Percentiles rank a stretch among this genome's conserved stretches.
phyloP scores from a whole-genome alignment of 495 filamentous ascomycete species.

The Immersiella caudata region DNA sequence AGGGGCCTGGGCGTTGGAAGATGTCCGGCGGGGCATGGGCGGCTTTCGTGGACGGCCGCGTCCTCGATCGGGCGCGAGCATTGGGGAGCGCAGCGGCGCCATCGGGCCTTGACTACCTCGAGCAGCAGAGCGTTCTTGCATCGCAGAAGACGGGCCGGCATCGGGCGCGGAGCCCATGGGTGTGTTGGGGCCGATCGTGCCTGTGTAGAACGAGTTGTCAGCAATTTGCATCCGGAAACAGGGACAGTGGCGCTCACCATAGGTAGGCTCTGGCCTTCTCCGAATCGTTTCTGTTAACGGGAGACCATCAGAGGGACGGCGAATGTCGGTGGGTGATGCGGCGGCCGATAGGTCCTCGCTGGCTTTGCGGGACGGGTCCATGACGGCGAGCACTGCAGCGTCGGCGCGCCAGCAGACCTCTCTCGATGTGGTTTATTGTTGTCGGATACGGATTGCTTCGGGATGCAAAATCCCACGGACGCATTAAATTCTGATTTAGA shows the following conservation, averaged over 20 bases:
- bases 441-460: not conserved
- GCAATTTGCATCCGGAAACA: not conserved
- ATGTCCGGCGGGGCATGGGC: slow-evolving; percentile 67
- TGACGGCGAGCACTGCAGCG: slow-evolving; percentile 49
- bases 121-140: slow-evolving; percentile 36
- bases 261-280: slow-evolving; percentile 47
- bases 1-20: slow-evolving; percentile 71
- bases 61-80: slow-evolving; percentile 60
- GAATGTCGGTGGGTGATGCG: slow-evolving; percentile 37
- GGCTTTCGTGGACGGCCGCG: slow-evolving; percentile 69
- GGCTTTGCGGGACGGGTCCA: slow-evolving; percentile 33
- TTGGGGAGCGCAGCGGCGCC: slow-evolving; percentile 49
- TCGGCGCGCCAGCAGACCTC: slow-evolving; percentile 15
- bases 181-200: slow-evolving; percentile 28
- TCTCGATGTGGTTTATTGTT: not conserved
- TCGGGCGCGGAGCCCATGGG: slow-evolving; percentile 14
- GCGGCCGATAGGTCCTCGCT: not conserved
- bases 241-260: slow-evolving; percentile 41
- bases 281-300: slow-evolving; percentile 54
- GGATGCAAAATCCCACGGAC: not conserved
- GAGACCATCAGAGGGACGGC: slow-evolving; percentile 40
- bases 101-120: slow-evolving; percentile 24
- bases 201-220: slow-evolving; percentile 5
- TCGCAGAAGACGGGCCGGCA: slow-evolving; percentile 32
- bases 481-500: not conserved